Conservation (phyloP, 2,329 filamentous ascomycete species). For the Verruconis gallopava region DNA sequence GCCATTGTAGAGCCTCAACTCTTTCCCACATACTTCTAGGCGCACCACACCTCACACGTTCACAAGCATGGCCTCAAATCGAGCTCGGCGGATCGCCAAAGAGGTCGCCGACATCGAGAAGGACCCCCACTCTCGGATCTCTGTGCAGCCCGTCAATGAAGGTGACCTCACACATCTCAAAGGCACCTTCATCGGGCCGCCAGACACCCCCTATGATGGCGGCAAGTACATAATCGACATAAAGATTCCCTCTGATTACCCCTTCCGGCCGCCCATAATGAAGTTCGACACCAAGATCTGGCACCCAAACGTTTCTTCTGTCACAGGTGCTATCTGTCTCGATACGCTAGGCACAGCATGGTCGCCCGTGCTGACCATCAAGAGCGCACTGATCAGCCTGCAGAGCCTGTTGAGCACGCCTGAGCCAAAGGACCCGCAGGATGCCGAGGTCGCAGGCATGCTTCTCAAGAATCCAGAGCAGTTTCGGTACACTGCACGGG, state of each 20-base stretch:
- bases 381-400: constrained; percentile 83
- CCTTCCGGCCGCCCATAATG: constrained; percentile 86
- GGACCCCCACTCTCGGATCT: constrained; percentile 67
- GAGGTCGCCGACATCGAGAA: constrained; percentile 62
- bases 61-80: constrained; percentile 24
- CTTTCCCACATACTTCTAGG: too few species aligned
- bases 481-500: constrained; percentile 70
- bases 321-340: constrained; percentile 91
- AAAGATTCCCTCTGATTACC: constrained; percentile 75
- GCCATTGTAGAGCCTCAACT: too few species aligned
- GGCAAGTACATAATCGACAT: constrained; percentile 76
- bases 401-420: constrained; percentile 87
- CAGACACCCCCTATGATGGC: constrained; percentile 86
- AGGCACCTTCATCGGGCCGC: constrained; percentile 73
- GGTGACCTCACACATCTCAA: constrained; percentile 69
- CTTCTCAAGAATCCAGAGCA: constrained; percentile 64
- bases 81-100: constrained; percentile 52
- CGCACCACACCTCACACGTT: too few species aligned
- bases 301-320: constrained; percentile 94
- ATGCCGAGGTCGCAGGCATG: constrained; percentile 89
- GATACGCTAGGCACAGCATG: constrained; percentile 82
- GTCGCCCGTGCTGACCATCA: constrained; percentile 94
- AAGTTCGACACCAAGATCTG: constrained; percentile 86
- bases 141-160: constrained; percentile 49
- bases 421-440: constrained; percentile 92